Base-by-base conservation (phyloP, 306 rosid genomes). In the Trifolium fragiferum region DNA sequence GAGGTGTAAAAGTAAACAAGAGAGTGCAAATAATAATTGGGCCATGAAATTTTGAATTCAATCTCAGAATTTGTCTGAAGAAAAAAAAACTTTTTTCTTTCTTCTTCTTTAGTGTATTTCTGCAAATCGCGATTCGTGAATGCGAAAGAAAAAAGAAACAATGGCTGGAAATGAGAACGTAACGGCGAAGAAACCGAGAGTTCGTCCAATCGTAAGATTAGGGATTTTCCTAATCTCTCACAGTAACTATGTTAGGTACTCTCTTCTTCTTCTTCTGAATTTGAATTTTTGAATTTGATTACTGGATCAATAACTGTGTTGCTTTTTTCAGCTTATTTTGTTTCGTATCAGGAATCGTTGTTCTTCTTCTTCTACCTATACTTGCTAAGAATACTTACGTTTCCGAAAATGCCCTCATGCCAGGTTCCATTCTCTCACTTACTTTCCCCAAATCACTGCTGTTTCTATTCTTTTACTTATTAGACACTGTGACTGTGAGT, bases 361-460 rank as follows among this genome's bases (percentile, higher is more conserved):
- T 93, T 65, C 93, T 94, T 44, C 72, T 94, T 57, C 92, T 94
- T 55, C 91, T 94, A 18, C 99, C 99, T 11, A 40, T 91, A 68
- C 91, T 92, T 33, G 90, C 97, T 74, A 94, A 90, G 89, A 92
- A 86, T 86, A 92, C 96, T 66, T 92, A 92, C 89, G 84, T 90
- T 70, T 94, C 99, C 21, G 97, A 94, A 74, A 94, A 92, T 79
- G 93, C 99, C 66, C 97, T 94, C 67, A 90, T 92, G 97, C 96
- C 99, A 79, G 99, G 97, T 93, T 58, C 16, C 6, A 30, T 4
- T 30, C 33, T 30, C 5, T 93, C 57, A 23, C 1, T 30, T 7
- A 59, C 40, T 27, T 18, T 27, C 55, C 51, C 20, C 50, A 68
- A 32, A 13, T 59, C 2, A 8, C 20, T 33, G 1, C 10, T 23